phyloP scores from a whole-genome alignment of 2,329 filamentous ascomycete species.

The Ampelomyces quisqualis region DNA sequence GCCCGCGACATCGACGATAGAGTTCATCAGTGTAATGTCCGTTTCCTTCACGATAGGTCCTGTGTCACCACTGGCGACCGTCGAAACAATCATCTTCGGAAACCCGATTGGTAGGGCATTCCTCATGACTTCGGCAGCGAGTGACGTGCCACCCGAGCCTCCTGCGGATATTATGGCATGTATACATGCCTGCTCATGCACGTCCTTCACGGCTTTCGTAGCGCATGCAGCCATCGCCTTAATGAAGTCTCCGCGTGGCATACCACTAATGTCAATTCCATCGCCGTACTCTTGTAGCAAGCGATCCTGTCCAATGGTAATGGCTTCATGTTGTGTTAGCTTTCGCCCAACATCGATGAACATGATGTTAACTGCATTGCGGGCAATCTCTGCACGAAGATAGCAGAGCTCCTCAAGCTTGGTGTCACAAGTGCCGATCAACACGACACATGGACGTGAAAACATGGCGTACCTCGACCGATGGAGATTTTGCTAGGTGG shows the following conservation, averaged over 20 bases:
- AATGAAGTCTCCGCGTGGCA: slow-evolving; percentile 59
- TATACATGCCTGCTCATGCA: slow-evolving; percentile 46
- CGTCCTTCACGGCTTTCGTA: slow-evolving; percentile 44
- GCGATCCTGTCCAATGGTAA: slow-evolving; percentile 49
- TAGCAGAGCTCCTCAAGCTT: slow-evolving; percentile 62
- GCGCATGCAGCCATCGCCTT: slow-evolving; percentile 56
- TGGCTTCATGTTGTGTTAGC: slow-evolving; percentile 46
- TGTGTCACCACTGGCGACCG: slow-evolving; percentile 67
- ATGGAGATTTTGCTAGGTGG: no score
- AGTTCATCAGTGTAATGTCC: slow-evolving; percentile 70
- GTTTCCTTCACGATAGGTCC: slow-evolving; percentile 65
- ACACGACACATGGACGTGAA: slow-evolving; percentile 45
- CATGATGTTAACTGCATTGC: slow-evolving; percentile 41
- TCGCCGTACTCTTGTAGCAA: slow-evolving; percentile 42
- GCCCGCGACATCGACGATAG: slow-evolving; percentile 69
- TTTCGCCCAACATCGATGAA: slow-evolving; percentile 60
- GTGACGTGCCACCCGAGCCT: slow-evolving; percentile 63
- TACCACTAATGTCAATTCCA: slow-evolving; percentile 34
- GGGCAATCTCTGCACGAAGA: slow-evolving; percentile 51
- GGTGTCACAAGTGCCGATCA: slow-evolving; percentile 66
- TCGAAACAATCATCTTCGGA: slow-evolving; percentile 70
- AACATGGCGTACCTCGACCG: background rate
- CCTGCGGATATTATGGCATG: slow-evolving; percentile 62
- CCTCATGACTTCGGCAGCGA: slow-evolving; percentile 63
- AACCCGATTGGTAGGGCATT: slow-evolving; percentile 63